Base-by-base conservation (phyloP, 805 yeast genomes). In the Saccharomycopsis sp. region DNA sequence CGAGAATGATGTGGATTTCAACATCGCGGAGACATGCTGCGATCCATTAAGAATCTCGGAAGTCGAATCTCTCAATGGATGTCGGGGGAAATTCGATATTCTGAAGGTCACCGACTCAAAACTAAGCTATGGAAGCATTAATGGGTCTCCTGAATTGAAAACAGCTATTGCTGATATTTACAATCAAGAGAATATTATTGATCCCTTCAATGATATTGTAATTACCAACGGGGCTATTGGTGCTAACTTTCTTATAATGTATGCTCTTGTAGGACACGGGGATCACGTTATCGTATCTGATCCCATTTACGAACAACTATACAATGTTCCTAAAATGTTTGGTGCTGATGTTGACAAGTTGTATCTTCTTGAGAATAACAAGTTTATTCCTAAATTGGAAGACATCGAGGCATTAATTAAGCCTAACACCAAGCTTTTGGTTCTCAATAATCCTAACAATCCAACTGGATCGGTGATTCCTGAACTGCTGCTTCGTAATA, bases 211-310 rank as follows among this genome's bases (percentile, higher is more conserved):
- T 1, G 67, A 80, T 57, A 74, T 81, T 24, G 72, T 80, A 20
- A 66, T 79, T 29, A 78, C 83, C 23, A 78, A 79, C 64, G 85
- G 85, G 24, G 83, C 82, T 2, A 81, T 81, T 67, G 84, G 79
- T 5, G 84, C 79, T 35, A 81, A 81, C 62, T 81, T 78, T 64
- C 68, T 80, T 25, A 61, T 73, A 1, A 72, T 76, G 58, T 79
- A 79, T 60, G 66, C 79, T 0, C 59, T 81, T 2, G 74, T 75
- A 3, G 74, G 75, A 41, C 70, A 73, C 3, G 77, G 72, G 2
- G 84, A 79, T 60, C 81, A 76, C 59, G 78, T 77, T 2, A 71
- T 80, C 51, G 78, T 76, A 19, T 74, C 77, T 3, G 74, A 73
- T 56, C 85, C 85, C 14, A 72, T 76, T 1, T 81, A 81, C 67